These are phyloP conservation scores for Colletotrichum tropicicola DNA, from an alignment of 2,329 filamentous ascomycete species.

Conservation along the genomic window DNA sequence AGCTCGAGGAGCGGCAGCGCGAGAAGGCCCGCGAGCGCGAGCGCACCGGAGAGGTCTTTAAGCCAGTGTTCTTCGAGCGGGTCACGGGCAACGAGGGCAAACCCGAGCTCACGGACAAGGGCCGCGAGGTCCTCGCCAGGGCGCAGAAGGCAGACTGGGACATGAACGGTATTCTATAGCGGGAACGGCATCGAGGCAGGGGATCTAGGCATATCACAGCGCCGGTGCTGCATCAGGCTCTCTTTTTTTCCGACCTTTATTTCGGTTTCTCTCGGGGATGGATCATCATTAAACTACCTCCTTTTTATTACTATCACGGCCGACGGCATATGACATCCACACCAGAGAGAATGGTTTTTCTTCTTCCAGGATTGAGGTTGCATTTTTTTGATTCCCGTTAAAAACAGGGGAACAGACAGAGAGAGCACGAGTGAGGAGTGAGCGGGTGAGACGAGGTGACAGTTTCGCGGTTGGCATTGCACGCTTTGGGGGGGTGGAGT, in stretches of 20 bases:
- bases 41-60: slow-evolving; percentile 73
- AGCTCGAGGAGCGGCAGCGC: slow-evolving; percentile 90
- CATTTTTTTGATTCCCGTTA: neutral
- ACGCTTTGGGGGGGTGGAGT: no score
- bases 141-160: slow-evolving; percentile 64
- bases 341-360: neutral
- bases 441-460: no score
- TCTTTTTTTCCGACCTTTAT: no score
- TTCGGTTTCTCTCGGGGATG: no score
- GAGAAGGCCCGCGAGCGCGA: slow-evolving; percentile 85
- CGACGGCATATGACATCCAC: neutral
- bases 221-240: no score
- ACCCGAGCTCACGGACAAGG: slow-evolving; percentile 64
- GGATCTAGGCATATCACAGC: no score
- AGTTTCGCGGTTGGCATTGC: no score
- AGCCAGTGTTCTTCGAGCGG: slow-evolving; percentile 87
- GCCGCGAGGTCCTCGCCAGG: slow-evolving; percentile 57
- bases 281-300: neutral
- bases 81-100: slow-evolving; percentile 63
- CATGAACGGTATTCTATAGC: slow-evolving; percentile 51
- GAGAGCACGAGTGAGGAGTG: no score
- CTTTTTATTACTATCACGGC: neutral
- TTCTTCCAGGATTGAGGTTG: slow-evolving; percentile 7
- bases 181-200: no score
- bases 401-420: no score